Evolutionary conservation across 352 stramenopile genomes (phyloP).

Genomic region (Phytophthora quininea): DNA sequence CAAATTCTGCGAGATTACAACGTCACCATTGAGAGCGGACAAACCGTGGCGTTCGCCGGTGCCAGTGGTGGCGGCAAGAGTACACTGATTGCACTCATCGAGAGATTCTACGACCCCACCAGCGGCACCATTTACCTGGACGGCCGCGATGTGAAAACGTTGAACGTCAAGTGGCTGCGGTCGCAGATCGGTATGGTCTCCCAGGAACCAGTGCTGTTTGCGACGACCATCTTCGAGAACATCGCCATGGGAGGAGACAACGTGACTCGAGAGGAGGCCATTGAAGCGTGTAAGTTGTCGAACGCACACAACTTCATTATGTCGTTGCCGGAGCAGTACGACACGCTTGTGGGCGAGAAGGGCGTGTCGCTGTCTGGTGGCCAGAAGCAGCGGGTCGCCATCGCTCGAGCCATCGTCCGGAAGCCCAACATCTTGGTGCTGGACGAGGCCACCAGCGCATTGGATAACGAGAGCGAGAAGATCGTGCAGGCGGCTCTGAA

Average conservation of each 20-base stretch:
- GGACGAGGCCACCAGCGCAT: slow-evolving; percentile 54
- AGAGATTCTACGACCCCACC: slow-evolving; percentile 80
- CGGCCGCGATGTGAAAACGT: slow-evolving; percentile 57
- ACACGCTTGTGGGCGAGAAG: slow-evolving; percentile 74
- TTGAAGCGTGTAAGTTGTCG: slow-evolving; percentile 76
- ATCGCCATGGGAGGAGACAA: slow-evolving; percentile 71
- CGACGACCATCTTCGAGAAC: slow-evolving; percentile 84
- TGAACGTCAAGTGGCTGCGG: slow-evolving; percentile 68
- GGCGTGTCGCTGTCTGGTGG: slow-evolving; percentile 55
- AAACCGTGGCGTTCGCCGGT: slow-evolving; percentile 88
- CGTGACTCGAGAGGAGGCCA: slow-evolving; percentile 60
- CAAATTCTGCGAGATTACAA: slow-evolving; percentile 79
- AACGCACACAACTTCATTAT: slow-evolving; percentile 92
- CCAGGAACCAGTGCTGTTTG: slow-evolving; percentile 87
- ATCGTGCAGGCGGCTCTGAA: slow-evolving; percentile 43
- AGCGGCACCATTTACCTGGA: slow-evolving; percentile 73
- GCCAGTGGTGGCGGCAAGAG: slow-evolving; percentile 86
- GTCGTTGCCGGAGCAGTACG: slow-evolving; percentile 80
- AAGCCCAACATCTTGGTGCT: slow-evolving; percentile 51
- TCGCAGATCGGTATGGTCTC: slow-evolving; percentile 60
- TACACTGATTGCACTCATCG: slow-evolving; percentile 77
- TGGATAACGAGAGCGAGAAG: slow-evolving; percentile 42
- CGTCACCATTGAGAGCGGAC: slow-evolving; percentile 65
- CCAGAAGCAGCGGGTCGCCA: slow-evolving; percentile 59
- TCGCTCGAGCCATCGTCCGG: slow-evolving; percentile 50